Conservation (phyloP, 2,329 filamentous ascomycete genomes). For the Colletotrichum viniferum region DNA sequence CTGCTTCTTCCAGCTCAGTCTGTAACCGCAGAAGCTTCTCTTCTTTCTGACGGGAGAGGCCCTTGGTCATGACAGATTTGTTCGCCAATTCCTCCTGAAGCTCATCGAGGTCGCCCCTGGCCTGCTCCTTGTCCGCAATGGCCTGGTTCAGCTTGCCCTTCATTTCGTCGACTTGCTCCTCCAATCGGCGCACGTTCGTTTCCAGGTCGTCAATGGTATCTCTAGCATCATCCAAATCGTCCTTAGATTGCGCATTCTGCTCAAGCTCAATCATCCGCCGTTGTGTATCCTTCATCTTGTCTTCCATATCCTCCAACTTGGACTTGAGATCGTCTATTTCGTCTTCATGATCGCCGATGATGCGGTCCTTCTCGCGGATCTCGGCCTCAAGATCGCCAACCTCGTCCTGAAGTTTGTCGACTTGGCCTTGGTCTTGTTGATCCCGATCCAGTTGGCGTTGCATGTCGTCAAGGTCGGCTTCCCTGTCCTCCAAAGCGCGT, state of each 20-base stretch:
- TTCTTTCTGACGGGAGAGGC: slow-evolving; percentile 75
- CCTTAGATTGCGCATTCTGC: slow-evolving; percentile 54
- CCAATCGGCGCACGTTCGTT: slow-evolving; percentile 54
- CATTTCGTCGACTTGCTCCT: slow-evolving; percentile 58
- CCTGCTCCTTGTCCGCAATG: slow-evolving; percentile 57
- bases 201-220: slow-evolving; percentile 66
- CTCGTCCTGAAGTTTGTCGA: slow-evolving; percentile 73
- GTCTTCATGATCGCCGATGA: slow-evolving; percentile 76
- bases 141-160: slow-evolving; percentile 61
- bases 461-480: slow-evolving; percentile 65
- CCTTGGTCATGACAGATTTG: slow-evolving; percentile 78
- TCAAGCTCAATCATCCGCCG: slow-evolving; percentile 59
- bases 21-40: slow-evolving; percentile 72
- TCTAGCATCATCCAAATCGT: slow-evolving; percentile 60
- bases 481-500: slow-evolving; percentile 59
- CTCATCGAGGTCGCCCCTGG: slow-evolving; percentile 65
- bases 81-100: slow-evolving; percentile 80
- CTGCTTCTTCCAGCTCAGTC: slow-evolving; percentile 62
- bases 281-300: slow-evolving; percentile 62
- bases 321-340: slow-evolving; percentile 71
- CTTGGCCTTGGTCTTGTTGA: slow-evolving; percentile 59
- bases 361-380: slow-evolving; percentile 75
- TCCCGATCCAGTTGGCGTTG: slow-evolving; percentile 62
- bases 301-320: slow-evolving; percentile 55
- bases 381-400: slow-evolving; percentile 79